These are phyloP conservation scores for Penium margaritaceum DNA, from an alignment of 139 green algal genomes.

Conservation along the genomic window DNA sequence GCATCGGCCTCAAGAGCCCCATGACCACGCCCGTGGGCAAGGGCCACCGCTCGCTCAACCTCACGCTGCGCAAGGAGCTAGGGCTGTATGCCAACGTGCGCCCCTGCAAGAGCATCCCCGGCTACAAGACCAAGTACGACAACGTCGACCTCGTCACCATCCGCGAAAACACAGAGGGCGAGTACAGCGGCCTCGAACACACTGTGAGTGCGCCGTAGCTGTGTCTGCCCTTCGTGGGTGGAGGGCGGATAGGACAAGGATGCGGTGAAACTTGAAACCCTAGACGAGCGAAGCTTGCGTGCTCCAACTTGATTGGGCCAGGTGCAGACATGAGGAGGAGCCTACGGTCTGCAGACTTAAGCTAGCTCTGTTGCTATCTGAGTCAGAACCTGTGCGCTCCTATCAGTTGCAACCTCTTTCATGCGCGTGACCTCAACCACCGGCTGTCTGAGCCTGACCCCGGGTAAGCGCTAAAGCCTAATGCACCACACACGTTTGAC, in stretches of 20 bases:
- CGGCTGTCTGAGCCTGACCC: no score
- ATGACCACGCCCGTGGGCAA: constrained; percentile 98
- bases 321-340: no score
- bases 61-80: constrained; percentile 92
- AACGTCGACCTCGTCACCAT: constrained; percentile 90
- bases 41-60: constrained; percentile 80
- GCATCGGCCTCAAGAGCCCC: constrained; percentile 85
- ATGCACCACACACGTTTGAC: no score
- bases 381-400: no score
- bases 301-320: no score
- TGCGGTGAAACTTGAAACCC: background rate
- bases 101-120: constrained; percentile 85
- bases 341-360: no score
- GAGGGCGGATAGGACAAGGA: background rate
- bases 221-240: no score
- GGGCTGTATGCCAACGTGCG: constrained; percentile 90
- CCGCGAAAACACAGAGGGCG: constrained; percentile 93
- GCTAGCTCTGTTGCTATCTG: no score
- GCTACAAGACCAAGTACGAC: constrained; percentile 92
- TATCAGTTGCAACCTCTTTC: no score
- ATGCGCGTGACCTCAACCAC: no score
- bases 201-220: constrained; percentile 71
- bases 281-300: no score
- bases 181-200: constrained; percentile 92
- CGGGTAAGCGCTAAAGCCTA: no score